Base-by-base conservation (phyloP, 2,329 filamentous ascomycete species). In the Alternaria triticimaculans region DNA sequence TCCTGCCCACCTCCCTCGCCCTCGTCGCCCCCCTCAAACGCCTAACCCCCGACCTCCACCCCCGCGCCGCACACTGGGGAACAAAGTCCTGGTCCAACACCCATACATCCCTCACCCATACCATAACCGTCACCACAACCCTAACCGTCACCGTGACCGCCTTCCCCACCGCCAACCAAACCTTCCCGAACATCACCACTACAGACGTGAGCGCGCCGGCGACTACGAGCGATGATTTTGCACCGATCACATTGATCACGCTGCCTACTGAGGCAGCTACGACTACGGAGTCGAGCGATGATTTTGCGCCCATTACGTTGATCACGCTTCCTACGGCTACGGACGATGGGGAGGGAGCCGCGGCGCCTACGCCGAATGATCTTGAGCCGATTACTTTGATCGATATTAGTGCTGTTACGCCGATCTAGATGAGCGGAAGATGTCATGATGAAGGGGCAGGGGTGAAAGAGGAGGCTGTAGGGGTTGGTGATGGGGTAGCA, bases 311-410 rank as follows among this genome's bases (percentile, higher is more conserved):
- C 1, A 7, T 62, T 18, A 60, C 62, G 1, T 33, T 64, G 51
- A 64, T 60, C n/a, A 53, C 18, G 10, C 28, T 37, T 37, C n/a
- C 8, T 10, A 11, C 18, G 14, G n/a, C 49, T 53, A 37, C 28
- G 5, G 41, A 11, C 7, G 30, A 12, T 5, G 45, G 26, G 14
- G 14, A 21, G 2, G 49, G 0, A 0, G 43, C 21, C 25, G 51
- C 45, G 1, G 20, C 44, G 7, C 51, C 51, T 7, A 37, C 26
- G 43, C 55, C 55, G 9, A 57, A 62, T 43, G 54, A 58, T 21
- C 44, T 62, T 14, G 43, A 49, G 14, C 62, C 62, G 4, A 20
- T 62, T n/a, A 64, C 62, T 7, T 18, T 64, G 46, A 64, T 64
- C 12, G 53, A 56, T 12, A 18, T 60, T 18, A 43, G 37, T 23